phyloP scores from a whole-genome alignment of 805 yeast species.

The Ogataea polymorpha region DNA sequence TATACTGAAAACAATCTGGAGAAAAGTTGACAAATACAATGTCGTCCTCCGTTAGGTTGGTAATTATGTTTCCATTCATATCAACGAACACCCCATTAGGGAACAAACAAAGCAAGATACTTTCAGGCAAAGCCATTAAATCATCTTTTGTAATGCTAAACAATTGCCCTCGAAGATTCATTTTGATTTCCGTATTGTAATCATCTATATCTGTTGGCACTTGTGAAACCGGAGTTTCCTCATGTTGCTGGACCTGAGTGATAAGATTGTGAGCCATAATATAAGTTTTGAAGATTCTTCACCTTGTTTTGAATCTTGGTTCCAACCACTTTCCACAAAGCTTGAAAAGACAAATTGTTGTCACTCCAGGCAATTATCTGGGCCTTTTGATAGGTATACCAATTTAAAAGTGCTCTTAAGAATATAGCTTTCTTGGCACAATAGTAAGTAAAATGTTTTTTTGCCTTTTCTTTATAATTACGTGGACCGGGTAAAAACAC shows the following conservation, averaged over 20 bases:
- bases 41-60: constrained; percentile 76
- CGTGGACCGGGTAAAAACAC: constrained; percentile 7
- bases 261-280: constrained; percentile 45
- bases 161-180: constrained; percentile 71
- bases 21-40: constrained; percentile 81
- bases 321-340: too few relatives aligned
- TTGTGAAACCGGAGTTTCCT: constrained; percentile 19
- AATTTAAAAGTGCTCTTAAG: background rate
- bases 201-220: constrained; percentile 37
- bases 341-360: background rate
- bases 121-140: constrained; percentile 88
- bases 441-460: background rate
- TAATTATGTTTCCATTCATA: constrained; percentile 69
- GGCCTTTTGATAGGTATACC: background rate
- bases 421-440: background rate
- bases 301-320: too few relatives aligned
- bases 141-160: constrained; percentile 85
- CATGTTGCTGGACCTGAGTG: constrained; percentile 60
- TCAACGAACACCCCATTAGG: constrained; percentile 90
- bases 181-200: constrained; percentile 63
- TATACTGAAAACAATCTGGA: constrained; percentile 82
- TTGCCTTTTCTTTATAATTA: constrained; percentile 5
- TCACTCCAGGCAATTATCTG: background rate
- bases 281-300: too few relatives aligned
- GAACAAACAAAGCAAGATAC: constrained; percentile 77